Conservation (phyloP, 306 rosid genomes). For the Acacia crassicarpa region DNA sequence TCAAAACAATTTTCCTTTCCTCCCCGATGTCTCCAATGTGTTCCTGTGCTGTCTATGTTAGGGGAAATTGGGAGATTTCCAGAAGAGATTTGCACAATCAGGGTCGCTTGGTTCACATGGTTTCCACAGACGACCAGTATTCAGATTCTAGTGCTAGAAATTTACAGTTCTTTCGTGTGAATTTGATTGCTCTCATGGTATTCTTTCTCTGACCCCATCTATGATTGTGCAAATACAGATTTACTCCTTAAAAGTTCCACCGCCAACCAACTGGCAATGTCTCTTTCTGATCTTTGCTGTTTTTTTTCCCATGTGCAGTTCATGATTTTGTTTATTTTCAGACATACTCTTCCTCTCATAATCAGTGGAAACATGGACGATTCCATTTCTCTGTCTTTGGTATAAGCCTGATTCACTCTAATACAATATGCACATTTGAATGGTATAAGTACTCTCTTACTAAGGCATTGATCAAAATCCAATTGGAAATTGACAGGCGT, state of each 20-base stretch:
- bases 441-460: slow-evolving; percentile 18
- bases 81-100: slow-evolving; percentile 65
- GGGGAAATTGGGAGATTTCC: slow-evolving; percentile 96
- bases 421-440: neutral
- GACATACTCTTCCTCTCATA: slow-evolving; percentile 78
- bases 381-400: slow-evolving; percentile 68
- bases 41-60: slow-evolving; percentile 35
- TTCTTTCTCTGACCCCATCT: slow-evolving; percentile 24
- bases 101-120: slow-evolving; percentile 80
- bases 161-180: slow-evolving; percentile 56
- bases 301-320: slow-evolving; percentile 51
- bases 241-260: neutral
- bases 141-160: slow-evolving; percentile 60
- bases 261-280: neutral
- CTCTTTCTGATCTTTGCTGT: slow-evolving; percentile 14
- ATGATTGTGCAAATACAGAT: slow-evolving; percentile 4
- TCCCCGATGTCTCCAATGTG: slow-evolving; percentile 7
- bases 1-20: neutral
- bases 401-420: slow-evolving; percentile 41
- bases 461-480: slow-evolving; percentile 8
- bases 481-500: slow-evolving; percentile 51
- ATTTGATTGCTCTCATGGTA: slow-evolving; percentile 63
- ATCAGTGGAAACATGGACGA: slow-evolving; percentile 48
- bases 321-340: slow-evolving; percentile 74
- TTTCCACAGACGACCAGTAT: slow-evolving; percentile 75